These are phyloP conservation scores for Epichloe typhina DNA, from an alignment of 2,329 filamentous ascomycete genomes.

Conservation along the genomic window DNA sequence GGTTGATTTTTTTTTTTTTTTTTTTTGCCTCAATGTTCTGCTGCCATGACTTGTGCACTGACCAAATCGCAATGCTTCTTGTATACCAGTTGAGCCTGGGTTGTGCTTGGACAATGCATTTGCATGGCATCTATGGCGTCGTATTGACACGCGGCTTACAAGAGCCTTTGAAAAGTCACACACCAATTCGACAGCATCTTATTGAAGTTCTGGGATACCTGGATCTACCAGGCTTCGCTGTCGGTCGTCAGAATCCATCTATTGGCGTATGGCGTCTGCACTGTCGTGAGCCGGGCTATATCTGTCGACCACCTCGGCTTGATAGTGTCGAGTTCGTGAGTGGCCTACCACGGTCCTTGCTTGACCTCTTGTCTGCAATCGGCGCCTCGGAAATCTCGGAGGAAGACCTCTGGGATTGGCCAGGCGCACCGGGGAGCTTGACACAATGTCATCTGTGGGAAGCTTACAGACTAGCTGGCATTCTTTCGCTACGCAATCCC, in stretches of 20 bases:
- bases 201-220: constrained; percentile 1
- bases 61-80: not conserved
- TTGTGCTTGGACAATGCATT: not conserved
- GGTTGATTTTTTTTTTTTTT: not conserved
- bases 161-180: not conserved
- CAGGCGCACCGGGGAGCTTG: not conserved
- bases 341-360: constrained; percentile 1
- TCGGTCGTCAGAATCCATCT: not conserved
- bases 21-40: not conserved
- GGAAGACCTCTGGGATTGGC: constrained; percentile 2
- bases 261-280: constrained; percentile 1
- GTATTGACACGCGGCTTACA: not conserved
- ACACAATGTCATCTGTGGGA: constrained; percentile 2
- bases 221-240: constrained; percentile 1
- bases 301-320: not conserved
- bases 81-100: not conserved
- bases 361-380: not conserved
- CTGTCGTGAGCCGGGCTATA: constrained; percentile 2
- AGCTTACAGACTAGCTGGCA: not conserved
- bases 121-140: constrained; percentile 1
- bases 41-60: not conserved
- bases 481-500: not conserved
- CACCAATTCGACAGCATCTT: not conserved
- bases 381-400: not conserved
- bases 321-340: constrained; percentile 2